These are phyloP conservation scores for Ceratocystis cubensis DNA, from an alignment of 2,329 filamentous ascomycete species.

Conservation along the genomic window DNA sequence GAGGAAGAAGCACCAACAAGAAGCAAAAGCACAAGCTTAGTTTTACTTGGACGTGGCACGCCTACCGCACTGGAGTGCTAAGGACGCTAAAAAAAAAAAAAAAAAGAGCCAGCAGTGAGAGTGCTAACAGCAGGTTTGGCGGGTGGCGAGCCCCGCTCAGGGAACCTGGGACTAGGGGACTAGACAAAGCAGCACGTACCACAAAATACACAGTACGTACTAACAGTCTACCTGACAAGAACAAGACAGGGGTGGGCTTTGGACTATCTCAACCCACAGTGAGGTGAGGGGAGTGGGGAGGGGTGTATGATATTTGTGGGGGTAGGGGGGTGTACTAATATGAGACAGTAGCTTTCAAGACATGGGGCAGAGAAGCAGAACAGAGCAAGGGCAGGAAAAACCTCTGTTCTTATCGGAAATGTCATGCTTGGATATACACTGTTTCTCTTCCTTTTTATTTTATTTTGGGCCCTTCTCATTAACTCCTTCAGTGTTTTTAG, in stretches of 20 bases:
- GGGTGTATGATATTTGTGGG: not conserved
- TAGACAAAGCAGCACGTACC: not conserved
- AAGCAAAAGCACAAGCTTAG: not conserved
- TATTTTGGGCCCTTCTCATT: not conserved
- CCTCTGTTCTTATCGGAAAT: not conserved
- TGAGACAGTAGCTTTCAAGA: not conserved
- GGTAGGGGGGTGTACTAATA: not conserved
- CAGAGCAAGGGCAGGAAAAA: not conserved
- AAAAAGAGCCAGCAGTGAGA: not conserved
- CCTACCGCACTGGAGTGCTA: not conserved
- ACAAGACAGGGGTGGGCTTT: not conserved
- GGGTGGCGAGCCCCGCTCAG: not conserved
- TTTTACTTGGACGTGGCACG: not conserved
- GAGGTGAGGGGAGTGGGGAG: too few species aligned
- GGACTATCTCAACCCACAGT: not conserved
- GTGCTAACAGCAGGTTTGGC: too few species aligned
- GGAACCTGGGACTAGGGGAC: not conserved
- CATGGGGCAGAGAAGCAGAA: not conserved
- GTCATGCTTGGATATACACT: not conserved
- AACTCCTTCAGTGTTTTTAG: not conserved
- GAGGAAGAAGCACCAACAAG: not conserved
- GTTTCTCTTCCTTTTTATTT: not conserved
- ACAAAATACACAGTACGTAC: not conserved
- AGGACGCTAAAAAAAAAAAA: constrained; percentile 4
- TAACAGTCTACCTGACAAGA: not conserved